Percentiles rank a stretch among this genome's conserved stretches.
Evolutionary conservation across 495 filamentous ascomycete species (phyloP).

Genomic region (Darksidea phi): DNA sequence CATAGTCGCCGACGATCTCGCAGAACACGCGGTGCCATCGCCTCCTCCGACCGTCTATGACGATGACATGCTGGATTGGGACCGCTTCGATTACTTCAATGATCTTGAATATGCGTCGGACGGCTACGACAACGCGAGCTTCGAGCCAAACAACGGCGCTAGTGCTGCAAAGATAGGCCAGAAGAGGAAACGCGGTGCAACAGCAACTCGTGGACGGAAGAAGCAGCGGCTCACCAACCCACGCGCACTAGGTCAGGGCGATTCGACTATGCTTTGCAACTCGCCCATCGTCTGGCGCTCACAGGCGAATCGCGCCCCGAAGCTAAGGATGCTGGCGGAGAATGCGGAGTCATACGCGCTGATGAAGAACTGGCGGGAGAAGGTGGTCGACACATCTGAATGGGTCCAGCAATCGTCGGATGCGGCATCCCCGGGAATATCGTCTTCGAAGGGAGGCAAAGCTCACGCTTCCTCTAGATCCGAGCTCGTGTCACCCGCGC

Average conservation of each 20-base stretch:
- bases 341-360: conserved; percentile 33
- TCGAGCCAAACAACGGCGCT: conserved; percentile 1
- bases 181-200: conserved; percentile 30
- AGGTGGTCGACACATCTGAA: conserved; percentile 7
- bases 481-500: background rate
- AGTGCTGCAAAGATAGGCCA: conserved; percentile 15
- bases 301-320: conserved; percentile 7
- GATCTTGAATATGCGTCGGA: conserved; percentile 44
- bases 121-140: conserved; percentile 39
- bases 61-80: conserved; percentile 32
- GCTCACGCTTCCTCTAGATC: background rate
- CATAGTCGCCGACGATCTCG: conserved; percentile 41
- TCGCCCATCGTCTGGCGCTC: conserved; percentile 31
- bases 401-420: background rate
- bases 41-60: conserved; percentile 35
- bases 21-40: conserved; percentile 43
- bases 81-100: conserved; percentile 39
- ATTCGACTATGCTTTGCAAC: background rate
- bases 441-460: background rate
- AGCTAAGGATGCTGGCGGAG: conserved; percentile 19
- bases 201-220: conserved; percentile 13
- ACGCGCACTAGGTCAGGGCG: background rate
- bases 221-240: conserved; percentile 21
- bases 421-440: background rate
- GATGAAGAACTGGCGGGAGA: conserved; percentile 42